phyloP scores from a whole-genome alignment of 768 basidiomycete species.

The Pleurotus tuoliensis region DNA sequence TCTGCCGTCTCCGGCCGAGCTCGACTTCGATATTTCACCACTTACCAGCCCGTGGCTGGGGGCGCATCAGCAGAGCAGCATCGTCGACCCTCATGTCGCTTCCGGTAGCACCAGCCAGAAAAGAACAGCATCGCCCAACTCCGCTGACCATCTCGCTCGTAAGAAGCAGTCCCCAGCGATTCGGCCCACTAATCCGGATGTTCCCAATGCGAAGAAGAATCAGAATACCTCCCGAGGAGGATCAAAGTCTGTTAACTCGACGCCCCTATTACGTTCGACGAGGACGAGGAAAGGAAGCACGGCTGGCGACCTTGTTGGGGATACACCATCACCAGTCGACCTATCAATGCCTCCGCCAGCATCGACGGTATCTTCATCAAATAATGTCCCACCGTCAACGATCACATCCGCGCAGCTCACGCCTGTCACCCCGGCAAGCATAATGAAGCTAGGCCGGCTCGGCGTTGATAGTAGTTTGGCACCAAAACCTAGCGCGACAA shows the following conservation, averaged over 20 bases:
- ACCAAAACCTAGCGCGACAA: constrained; percentile 17
- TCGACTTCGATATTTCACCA: constrained; percentile 75
- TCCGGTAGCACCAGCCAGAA: constrained; percentile 32
- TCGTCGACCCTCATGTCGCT: constrained; percentile 9
- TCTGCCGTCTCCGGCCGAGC: constrained; percentile 43
- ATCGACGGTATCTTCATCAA: constrained; percentile 8
- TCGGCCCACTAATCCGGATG: constrained; percentile 26
- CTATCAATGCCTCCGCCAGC: constrained; percentile 87
- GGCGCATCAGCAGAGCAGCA: constrained; percentile 38
- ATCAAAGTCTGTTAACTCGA: constrained; percentile 54
- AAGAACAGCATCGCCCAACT: constrained; percentile 53
- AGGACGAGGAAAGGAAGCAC: constrained; percentile 38
- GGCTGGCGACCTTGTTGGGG: constrained; percentile 35
- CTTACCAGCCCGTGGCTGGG: constrained; percentile 81
- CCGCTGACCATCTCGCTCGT: constrained; percentile 47
- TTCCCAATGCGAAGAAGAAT: constrained; percentile 19
- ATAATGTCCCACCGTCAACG: constrained; percentile 3
- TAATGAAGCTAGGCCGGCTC: constrained; percentile 82
- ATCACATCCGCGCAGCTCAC: constrained; percentile 34
- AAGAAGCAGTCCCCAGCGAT: constrained; percentile 56
- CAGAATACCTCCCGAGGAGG: constrained; percentile 25
- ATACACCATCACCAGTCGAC: constrained; percentile 87
- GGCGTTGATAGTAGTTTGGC: constrained; percentile 40
- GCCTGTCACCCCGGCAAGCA: constrained; percentile 88
- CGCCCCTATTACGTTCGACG: constrained; percentile 50